These are phyloP conservation scores for Alternaria sp. DNA, from an alignment of 2,329 filamentous ascomycete species.

Conservation along the genomic window DNA sequence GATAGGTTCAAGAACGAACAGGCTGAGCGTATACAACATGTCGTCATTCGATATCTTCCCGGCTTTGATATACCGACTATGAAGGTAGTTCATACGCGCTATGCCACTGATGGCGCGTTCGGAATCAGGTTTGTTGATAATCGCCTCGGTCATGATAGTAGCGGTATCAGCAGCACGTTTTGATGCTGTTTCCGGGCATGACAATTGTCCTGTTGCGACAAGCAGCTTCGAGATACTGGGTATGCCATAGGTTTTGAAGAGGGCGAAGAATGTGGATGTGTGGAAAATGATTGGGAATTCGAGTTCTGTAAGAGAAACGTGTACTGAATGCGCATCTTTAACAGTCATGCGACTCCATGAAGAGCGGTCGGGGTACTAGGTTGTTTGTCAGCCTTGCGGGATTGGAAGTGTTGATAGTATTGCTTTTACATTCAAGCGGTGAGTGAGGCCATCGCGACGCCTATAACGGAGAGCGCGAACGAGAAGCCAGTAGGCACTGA, in stretches of 20 bases:
- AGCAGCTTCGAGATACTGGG: constrained; percentile 46
- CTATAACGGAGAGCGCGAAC: background rate
- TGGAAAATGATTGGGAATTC: background rate
- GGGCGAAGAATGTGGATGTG: background rate
- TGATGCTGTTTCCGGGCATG: constrained; percentile 27
- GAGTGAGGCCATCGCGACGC: background rate
- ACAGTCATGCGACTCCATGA: background rate
- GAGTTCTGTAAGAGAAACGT: background rate
- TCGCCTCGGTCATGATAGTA: constrained; percentile 43
- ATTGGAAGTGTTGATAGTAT: background rate
- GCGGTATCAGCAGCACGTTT: constrained; percentile 43
- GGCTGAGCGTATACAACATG: constrained; percentile 68
- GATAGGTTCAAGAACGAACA: constrained; percentile 71
- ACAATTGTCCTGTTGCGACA: constrained; percentile 42
- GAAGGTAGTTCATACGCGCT: constrained; percentile 70
- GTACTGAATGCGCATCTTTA: background rate
- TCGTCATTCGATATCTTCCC: constrained; percentile 68
- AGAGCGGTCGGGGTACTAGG: background rate
- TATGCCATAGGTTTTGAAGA: constrained; percentile 45
- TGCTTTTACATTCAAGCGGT: background rate
- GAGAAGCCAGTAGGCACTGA: background rate
- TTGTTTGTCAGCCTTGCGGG: background rate
- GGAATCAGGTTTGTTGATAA: constrained; percentile 30
- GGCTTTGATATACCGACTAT: constrained; percentile 62
- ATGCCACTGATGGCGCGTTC: constrained; percentile 56